These are phyloP conservation scores for Pyrenophora graminea DNA, from an alignment of 2,329 filamentous ascomycete genomes.

Conservation along the genomic window DNA sequence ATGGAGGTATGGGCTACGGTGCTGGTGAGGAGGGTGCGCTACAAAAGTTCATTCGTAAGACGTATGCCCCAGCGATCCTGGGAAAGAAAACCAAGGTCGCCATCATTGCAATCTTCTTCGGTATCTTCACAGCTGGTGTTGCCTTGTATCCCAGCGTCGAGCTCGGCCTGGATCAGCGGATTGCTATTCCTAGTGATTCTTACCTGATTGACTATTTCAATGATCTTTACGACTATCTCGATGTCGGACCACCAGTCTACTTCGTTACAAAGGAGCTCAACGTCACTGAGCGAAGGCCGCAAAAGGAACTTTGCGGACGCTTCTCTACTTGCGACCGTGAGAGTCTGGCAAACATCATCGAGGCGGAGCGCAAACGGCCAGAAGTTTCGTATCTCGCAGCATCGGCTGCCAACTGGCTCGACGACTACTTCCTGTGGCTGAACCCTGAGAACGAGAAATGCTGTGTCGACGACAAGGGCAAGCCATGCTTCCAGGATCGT, in stretches of 20 bases:
- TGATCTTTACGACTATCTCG: constrained; percentile 90
- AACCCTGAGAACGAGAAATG: constrained; percentile 72
- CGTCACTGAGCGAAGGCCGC: constrained; percentile 72
- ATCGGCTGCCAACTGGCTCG: constrained; percentile 91
- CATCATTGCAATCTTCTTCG: constrained; percentile 81
- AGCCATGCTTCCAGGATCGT: constrained; percentile 78
- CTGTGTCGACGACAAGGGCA: constrained; percentile 67
- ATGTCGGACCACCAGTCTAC: constrained; percentile 90
- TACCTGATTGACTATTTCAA: constrained; percentile 97
- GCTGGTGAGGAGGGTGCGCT: constrained; percentile 81
- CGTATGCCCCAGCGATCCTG: constrained; percentile 81
- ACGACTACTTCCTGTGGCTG: constrained; percentile 96
- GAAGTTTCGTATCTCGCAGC: constrained; percentile 86
- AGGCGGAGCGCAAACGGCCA: constrained; percentile 89
- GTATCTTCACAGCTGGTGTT: constrained; percentile 81
- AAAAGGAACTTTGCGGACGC: constrained; percentile 85
- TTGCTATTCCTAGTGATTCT: constrained; percentile 89
- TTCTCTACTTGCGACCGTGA: constrained; percentile 86
- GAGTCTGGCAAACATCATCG: constrained; percentile 86
- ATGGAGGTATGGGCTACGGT: constrained; percentile 67
- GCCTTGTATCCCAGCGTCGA: constrained; percentile 83
- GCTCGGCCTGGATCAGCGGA: constrained; percentile 89
- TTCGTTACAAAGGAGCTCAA: constrained; percentile 88
- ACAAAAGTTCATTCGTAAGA: constrained; percentile 86
- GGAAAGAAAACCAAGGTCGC: constrained; percentile 77